phyloP scores from a whole-genome alignment of 176 grass and related monocot species.

The Oryza longistaminata region DNA sequence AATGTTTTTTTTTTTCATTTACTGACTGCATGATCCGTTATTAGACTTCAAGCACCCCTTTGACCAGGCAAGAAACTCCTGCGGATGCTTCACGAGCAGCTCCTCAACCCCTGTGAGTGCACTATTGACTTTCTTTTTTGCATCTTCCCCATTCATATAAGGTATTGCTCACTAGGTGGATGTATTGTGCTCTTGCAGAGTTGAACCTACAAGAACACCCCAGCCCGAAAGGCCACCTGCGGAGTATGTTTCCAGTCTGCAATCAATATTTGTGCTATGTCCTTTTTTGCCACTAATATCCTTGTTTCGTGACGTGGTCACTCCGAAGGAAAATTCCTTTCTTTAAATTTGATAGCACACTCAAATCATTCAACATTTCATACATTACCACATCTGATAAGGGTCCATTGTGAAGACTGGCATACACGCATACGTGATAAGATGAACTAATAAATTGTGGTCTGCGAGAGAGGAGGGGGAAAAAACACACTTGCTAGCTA shows the following conservation, averaged over 20 bases:
- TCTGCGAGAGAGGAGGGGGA: neutral
- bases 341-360: neutral
- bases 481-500: neutral
- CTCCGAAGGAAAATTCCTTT: neutral
- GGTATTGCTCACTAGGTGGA: slow-evolving; percentile 2
- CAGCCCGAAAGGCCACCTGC: slow-evolving; percentile 48
- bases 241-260: slow-evolving; percentile 44
- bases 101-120: slow-evolving; percentile 60
- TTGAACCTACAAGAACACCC: slow-evolving; percentile 33
- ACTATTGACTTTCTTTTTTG: slow-evolving; percentile 6
- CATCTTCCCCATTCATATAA: slow-evolving; percentile 7
- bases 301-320: slow-evolving; percentile 3
- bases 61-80: slow-evolving; percentile 46
- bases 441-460: neutral
- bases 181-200: slow-evolving; percentile 46
- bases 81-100: slow-evolving; percentile 46
- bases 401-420: neutral
- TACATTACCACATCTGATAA: neutral
- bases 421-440: neutral
- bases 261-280: slow-evolving; percentile 12
- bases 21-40: slow-evolving; percentile 42
- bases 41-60: slow-evolving; percentile 60
- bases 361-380: slow-evolving; percentile 23
- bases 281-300: slow-evolving; percentile 14
- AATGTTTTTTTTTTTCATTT: neutral